phyloP scores from a whole-genome alignment of 441 rosid species.

The Gossypium armourianum region DNA sequence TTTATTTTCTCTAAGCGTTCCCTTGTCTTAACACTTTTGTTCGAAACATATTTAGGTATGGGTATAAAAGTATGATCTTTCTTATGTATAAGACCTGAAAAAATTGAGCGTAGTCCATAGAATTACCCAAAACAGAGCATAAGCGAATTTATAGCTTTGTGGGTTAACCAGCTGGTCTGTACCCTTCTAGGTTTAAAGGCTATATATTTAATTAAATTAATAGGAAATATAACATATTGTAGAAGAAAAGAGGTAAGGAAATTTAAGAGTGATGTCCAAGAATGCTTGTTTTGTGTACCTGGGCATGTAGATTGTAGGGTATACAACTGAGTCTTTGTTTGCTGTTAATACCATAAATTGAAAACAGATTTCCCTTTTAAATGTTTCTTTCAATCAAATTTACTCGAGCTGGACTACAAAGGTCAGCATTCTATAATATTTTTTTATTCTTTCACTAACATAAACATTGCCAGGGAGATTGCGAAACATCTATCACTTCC shows the following conservation, averaged over 20 bases:
- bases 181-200: not conserved
- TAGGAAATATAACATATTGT: not conserved
- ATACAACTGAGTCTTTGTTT: no score
- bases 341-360: not conserved
- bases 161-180: not conserved
- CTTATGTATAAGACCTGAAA: not conserved
- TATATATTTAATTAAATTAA: not conserved
- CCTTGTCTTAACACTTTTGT: not conserved
- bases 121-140: not conserved
- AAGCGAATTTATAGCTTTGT: not conserved
- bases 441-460: not conserved
- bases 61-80: not conserved
- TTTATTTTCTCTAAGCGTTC: not conserved
- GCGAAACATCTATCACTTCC: conserved; percentile 90
- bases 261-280: not conserved
- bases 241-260: not conserved
- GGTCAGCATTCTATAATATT: not conserved
- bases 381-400: not conserved
- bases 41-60: not conserved
- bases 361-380: not conserved
- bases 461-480: conserved; percentile 44
- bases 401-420: not conserved
- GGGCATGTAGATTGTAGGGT: no score
- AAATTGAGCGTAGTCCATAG: not conserved
- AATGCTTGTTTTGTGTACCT: not conserved